phyloP scores from a whole-genome alignment of 108 stramenopile genomes.

The Cylindrotheca fusiformis region DNA sequence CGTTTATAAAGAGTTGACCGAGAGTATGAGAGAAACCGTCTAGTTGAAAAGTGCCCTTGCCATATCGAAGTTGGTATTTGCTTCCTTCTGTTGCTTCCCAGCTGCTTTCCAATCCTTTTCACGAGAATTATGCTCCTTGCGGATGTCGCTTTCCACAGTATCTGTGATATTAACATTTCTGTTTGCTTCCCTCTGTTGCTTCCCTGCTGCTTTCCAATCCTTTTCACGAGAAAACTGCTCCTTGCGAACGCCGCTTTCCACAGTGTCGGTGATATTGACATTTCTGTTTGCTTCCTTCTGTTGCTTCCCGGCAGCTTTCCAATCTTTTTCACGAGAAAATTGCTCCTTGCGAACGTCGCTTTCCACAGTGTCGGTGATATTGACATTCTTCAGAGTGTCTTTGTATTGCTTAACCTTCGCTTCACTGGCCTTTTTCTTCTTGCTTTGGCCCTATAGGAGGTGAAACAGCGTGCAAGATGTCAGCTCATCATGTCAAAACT shows the following conservation, averaged over 20 bases:
- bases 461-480: not conserved
- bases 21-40: too few relatives aligned
- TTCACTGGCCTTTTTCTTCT: conserved; percentile 22
- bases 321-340: conserved; percentile 13
- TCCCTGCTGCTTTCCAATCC: not conserved
- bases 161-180: conserved; percentile 12
- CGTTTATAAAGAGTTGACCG: too few relatives aligned
- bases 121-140: conserved; percentile 17
- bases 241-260: conserved; percentile 13
- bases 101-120: conserved; percentile 22
- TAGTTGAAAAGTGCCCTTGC: conserved; percentile 23
- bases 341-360: conserved; percentile 28
- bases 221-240: conserved; percentile 12
- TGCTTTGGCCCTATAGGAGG: conserved; percentile 5
- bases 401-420: conserved; percentile 11
- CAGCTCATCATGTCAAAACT: not conserved
- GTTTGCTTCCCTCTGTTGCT: conserved; percentile 1
- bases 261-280: conserved; percentile 26
- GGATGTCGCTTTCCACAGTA: conserved; percentile 12
- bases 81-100: conserved; percentile 13
- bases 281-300: conserved; percentile 17
- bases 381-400: conserved; percentile 21
- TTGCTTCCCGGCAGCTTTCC: conserved; percentile 7
- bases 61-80: conserved; percentile 27
- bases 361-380: conserved; percentile 27